Percentiles rank a stretch among this genome's conserved stretches.
These are phyloP conservation scores for Ormosia semicastrata DNA, from an alignment of 306 rosid species.

Conservation along the genomic window DNA sequence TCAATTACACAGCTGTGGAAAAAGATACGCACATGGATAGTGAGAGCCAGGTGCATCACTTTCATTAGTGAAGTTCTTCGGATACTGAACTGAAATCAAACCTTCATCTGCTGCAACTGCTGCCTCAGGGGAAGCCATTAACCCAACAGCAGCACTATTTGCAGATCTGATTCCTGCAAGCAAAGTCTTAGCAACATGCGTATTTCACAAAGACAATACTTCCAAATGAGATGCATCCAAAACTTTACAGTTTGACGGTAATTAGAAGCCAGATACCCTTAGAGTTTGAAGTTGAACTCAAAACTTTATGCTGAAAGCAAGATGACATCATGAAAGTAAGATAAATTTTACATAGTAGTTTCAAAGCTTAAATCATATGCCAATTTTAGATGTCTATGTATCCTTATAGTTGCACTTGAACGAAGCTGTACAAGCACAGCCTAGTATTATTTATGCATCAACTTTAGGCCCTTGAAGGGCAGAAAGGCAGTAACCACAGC, in stretches of 20 bases:
- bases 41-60: slow-evolving; percentile 23
- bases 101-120: slow-evolving; percentile 27
- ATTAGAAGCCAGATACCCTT: neutral
- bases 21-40: slow-evolving; percentile 11
- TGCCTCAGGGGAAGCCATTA: slow-evolving; percentile 37
- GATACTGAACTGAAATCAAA: slow-evolving; percentile 37
- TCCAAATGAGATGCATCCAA: slow-evolving; percentile 10
- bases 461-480: neutral
- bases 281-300: slow-evolving; percentile 4
- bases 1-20: neutral
- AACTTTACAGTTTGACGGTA: neutral
- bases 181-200: slow-evolving; percentile 20
- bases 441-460: neutral
- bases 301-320: neutral
- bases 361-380: neutral
- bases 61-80: slow-evolving; percentile 20
- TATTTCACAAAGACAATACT: neutral
- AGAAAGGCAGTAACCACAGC: neutral
- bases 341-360: neutral
- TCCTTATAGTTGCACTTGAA: neutral
- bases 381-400: neutral
- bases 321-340: neutral
- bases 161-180: slow-evolving; percentile 42
- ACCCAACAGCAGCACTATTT: slow-evolving; percentile 24
- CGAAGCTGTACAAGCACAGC: neutral